Percentiles rank a stretch among this genome's conserved stretches.
Conservation (phyloP, 1,139 yeast genomes). For the Suhomyces coccinellae region DNA sequence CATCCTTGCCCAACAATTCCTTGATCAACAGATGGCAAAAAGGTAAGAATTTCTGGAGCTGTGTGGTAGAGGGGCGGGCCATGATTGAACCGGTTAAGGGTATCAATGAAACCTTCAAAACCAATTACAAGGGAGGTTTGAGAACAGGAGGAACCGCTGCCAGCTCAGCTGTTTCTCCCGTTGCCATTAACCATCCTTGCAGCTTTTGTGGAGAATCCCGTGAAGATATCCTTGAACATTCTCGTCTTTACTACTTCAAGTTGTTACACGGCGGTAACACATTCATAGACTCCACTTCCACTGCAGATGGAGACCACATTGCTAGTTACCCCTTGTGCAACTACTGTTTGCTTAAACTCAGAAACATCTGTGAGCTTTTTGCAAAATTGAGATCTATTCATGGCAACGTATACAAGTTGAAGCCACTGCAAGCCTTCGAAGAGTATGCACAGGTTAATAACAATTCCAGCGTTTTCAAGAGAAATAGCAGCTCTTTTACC, state of each 20-base stretch:
- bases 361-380: conserved; percentile 78
- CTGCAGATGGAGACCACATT: conserved; percentile 28
- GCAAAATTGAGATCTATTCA: conserved; percentile 70
- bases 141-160: conserved; percentile 7
- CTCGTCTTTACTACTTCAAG: conserved; percentile 71
- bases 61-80: conserved; percentile 77
- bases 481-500: conserved; percentile 14
- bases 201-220: conserved; percentile 79
- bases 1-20: conserved; percentile 33
- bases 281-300: conserved; percentile 10
- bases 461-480: conserved; percentile 20
- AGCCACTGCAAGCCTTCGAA: conserved; percentile 26
- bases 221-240: conserved; percentile 68
- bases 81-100: conserved; percentile 87
- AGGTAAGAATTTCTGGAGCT: conserved; percentile 56
- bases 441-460: conserved; percentile 19
- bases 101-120: conserved; percentile 66
- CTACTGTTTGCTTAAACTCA: conserved; percentile 73
- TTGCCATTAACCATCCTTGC: conserved; percentile 75
- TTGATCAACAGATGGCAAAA: conserved; percentile 48
- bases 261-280: conserved; percentile 24
- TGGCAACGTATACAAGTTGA: conserved; percentile 45
- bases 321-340: conserved; percentile 75
- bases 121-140: conserved; percentile 13
- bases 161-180: conserved; percentile 43